Evolutionary conservation across 768 basidiomycete species (phyloP), one percentile per base, ranked within the genome.

Genomic region (Russula olivacea): DNA sequence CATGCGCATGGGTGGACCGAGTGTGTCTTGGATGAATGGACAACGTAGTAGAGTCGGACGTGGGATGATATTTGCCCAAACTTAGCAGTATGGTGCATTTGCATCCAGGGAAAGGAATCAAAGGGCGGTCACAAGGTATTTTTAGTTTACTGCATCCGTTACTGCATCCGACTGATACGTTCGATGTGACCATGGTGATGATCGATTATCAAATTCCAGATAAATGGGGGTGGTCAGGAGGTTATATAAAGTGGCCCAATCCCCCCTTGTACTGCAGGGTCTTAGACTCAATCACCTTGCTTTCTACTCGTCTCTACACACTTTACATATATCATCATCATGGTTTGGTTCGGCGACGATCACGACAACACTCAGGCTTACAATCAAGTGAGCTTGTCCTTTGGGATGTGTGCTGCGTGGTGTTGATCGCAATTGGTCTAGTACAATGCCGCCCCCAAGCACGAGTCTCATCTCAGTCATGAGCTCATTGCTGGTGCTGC

Each of bases 401-500:
- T 55, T 32, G 32, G 1, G 15, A 15, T 12, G 4, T 3, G 51
- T 41, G 23, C 21, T 54, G 21, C 30, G 45, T 19, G 14, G 28
- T 41, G 2, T 21, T 36, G 17, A 36, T 40, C 28, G 4, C 41
- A 25, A 49, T 38, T 21, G 23, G 17, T 47, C 10, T 43, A 59
- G 63, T 41, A 41, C 19, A 8, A 56, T 14, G 4, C 0, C 5
- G 5, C 9, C 12, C 61, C 15, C 1, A 34, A 54, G 62, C 86
- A 87, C 76, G 74, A 85, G 74, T 81, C 55, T 45, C 7, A 73
- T 60, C 73, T 87, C 58, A 81, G 84, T 10, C 87, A 89, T 71
- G 83, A 89, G 73, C 71, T 88, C 48, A 78, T 89, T 65, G 83
- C 84, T 52, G 86, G 74, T 47, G 88, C 88, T 50, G 87, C 86